These are phyloP conservation scores for Fusarium setosum DNA, from an alignment of 2,329 filamentous ascomycete genomes.

Conservation along the genomic window DNA sequence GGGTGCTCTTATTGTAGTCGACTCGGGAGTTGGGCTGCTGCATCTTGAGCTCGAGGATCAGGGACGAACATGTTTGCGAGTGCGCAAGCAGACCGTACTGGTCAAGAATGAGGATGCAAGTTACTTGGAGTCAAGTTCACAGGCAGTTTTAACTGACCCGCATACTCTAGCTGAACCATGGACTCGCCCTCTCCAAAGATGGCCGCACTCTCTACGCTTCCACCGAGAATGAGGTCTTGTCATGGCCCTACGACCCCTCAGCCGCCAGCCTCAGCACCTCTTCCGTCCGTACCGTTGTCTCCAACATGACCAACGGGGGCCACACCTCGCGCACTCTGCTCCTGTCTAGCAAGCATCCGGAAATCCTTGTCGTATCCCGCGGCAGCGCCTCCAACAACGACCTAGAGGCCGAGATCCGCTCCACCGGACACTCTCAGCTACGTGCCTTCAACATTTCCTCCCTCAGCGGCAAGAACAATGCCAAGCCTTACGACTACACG, in stretches of 20 bases:
- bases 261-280: conserved; percentile 55
- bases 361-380: conserved; percentile 72
- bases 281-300: conserved; percentile 63
- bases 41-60: conserved; percentile 55
- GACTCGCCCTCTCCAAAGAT: conserved; percentile 64
- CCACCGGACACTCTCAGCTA: conserved; percentile 73
- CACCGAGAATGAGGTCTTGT: conserved; percentile 66
- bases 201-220: conserved; percentile 69
- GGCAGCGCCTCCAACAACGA: conserved; percentile 75
- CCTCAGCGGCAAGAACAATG: conserved; percentile 25
- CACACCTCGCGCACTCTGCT: conserved; percentile 76
- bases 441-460: conserved; percentile 64
- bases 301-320: conserved; percentile 70
- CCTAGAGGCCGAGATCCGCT: conserved; percentile 58
- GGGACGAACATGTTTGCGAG: conserved; percentile 55
- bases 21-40: conserved; percentile 55
- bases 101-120: conserved; percentile 51
- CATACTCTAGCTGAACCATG: conserved; percentile 64
- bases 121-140: not conserved
- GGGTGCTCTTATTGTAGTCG: conserved; percentile 59
- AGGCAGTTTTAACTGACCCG: not conserved
- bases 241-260: conserved; percentile 73
- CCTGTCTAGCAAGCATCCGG: conserved; percentile 64
- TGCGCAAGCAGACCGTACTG: conserved; percentile 49
- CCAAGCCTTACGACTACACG: conserved; percentile 56